A percentile compares a stretch with the other conserved stretches of the same genome.
These are phyloP conservation scores for Candida stauntonica DNA, from an alignment of 805 yeast genomes.

Conservation along the genomic window DNA sequence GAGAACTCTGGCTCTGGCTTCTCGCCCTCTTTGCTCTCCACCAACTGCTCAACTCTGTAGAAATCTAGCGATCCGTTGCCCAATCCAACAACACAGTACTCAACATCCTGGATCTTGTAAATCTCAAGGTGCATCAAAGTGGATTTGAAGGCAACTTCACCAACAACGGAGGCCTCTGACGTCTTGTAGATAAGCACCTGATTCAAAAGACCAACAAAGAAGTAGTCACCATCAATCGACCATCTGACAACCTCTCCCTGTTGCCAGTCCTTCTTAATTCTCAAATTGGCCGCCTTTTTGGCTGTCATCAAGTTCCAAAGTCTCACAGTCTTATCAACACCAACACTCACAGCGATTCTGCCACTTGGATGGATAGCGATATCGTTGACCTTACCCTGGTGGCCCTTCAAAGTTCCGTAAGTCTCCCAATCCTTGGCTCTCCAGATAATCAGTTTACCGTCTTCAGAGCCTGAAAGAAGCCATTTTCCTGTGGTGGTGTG, in stretches of 20 bases:
- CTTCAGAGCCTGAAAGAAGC: constrained; percentile 88
- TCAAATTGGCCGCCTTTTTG: constrained; percentile 82
- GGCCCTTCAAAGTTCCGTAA: constrained; percentile 86
- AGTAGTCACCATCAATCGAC: constrained; percentile 63
- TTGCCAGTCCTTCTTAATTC: constrained; percentile 65
- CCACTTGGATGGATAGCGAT: constrained; percentile 88
- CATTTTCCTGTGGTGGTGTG: constrained; percentile 60
- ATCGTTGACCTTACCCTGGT: constrained; percentile 77
- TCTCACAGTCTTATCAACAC: constrained; percentile 76
- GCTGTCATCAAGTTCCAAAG: constrained; percentile 98
- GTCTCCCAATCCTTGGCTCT: constrained; percentile 96
- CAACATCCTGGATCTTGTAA: constrained; percentile 40
- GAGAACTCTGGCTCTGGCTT: constrained; percentile 45
- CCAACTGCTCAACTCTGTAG: constrained; percentile 37
- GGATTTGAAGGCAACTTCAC: constrained; percentile 46
- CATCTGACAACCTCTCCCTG: constrained; percentile 63
- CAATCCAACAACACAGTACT: constrained; percentile 63
- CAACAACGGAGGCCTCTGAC: constrained; percentile 51
- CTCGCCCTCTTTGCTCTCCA: constrained; percentile 28
- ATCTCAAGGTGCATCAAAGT: constrained; percentile 69
- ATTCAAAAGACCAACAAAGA: constrained; percentile 69
- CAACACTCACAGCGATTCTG: constrained; percentile 83
- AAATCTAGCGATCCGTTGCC: constrained; percentile 69
- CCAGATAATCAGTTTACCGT: constrained; percentile 89
- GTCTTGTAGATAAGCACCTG: constrained; percentile 65